Percentiles rank a stretch among this genome's conserved stretches.
Conservation (phyloP, 176 grass and related monocot genomes). For the Aegilops sharonensis region DNA sequence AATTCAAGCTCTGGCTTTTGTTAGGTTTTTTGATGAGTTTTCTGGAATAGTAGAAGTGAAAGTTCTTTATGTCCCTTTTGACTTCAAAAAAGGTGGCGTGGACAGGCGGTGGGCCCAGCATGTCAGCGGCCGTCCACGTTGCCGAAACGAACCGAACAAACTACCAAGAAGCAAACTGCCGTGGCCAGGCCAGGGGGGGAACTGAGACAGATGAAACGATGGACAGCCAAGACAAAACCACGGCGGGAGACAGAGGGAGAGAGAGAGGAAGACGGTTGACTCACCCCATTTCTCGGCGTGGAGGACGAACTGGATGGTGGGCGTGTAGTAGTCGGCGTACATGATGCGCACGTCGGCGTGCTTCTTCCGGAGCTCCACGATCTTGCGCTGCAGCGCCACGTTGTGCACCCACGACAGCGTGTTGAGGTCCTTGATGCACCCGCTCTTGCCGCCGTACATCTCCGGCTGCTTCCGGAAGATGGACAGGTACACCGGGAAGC, state of each 20-base stretch:
- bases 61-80: neutral
- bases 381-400: conserved; percentile 54
- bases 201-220: neutral
- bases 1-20: neutral
- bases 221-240: neutral
- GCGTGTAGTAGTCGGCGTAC: conserved; percentile 87
- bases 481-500: conserved; percentile 78
- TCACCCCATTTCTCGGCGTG: conserved; percentile 79
- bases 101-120: neutral
- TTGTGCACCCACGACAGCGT: conserved; percentile 74
- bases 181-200: neutral
- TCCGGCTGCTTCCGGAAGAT: conserved; percentile 52
- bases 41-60: too few relatives aligned
- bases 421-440: conserved; percentile 80
- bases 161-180: conserved; percentile 23
- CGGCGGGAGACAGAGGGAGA: neutral
- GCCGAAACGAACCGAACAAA: conserved; percentile 28
- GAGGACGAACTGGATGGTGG: conserved; percentile 67
- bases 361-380: conserved; percentile 48
- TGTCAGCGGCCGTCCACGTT: conserved; percentile 2
- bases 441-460: conserved; percentile 43
- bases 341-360: conserved; percentile 67
- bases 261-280: neutral
- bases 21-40: neutral
- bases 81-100: neutral